A percentile compares a stretch with the other conserved stretches of the same genome.
These are phyloP conservation scores for Proliferodiscus dingleyae DNA, from an alignment of 2,329 filamentous ascomycete species.

Conservation along the genomic window DNA sequence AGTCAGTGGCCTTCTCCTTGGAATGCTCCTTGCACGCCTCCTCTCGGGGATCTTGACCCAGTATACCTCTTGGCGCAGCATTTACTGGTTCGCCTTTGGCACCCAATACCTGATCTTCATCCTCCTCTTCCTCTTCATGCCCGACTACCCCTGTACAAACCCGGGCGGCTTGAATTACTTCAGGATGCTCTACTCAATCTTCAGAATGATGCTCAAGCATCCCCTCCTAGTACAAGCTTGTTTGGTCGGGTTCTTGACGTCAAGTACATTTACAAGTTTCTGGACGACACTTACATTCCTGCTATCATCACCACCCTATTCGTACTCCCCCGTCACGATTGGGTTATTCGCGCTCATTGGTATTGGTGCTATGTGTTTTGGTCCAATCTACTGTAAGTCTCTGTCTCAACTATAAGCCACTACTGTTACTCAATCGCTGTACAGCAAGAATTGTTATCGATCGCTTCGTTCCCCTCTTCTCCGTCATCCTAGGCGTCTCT, in stretches of 20 bases:
- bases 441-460: slow-evolving; percentile 61
- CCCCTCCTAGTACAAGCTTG: slow-evolving; percentile 67
- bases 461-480: slow-evolving; percentile 61
- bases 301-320: slow-evolving; percentile 64
- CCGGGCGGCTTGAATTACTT: slow-evolving; percentile 60
- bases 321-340: slow-evolving; percentile 62
- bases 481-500: slow-evolving; percentile 56
- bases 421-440: background rate
- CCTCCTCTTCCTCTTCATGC: slow-evolving; percentile 68
- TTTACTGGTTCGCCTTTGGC: slow-evolving; percentile 74
- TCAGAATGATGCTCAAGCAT: slow-evolving; percentile 57
- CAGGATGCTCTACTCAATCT: slow-evolving; percentile 59
- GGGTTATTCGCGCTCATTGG: slow-evolving; percentile 77
- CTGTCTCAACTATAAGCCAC: background rate
- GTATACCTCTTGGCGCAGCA: slow-evolving; percentile 68
- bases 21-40: slow-evolving; percentile 70
- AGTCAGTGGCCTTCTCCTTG: slow-evolving; percentile 68
- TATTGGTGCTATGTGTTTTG: slow-evolving; percentile 61
- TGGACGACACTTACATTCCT: slow-evolving; percentile 80
- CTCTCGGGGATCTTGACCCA: slow-evolving; percentile 71
- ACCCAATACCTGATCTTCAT: slow-evolving; percentile 63
- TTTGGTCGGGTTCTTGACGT: slow-evolving; percentile 58
- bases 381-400: slow-evolving; percentile 55
- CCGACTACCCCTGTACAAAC: slow-evolving; percentile 75
- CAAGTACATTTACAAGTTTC: slow-evolving; percentile 59